These are phyloP conservation scores for Castanea sativa DNA, from an alignment of 306 rosid genomes.

Conservation along the genomic window DNA sequence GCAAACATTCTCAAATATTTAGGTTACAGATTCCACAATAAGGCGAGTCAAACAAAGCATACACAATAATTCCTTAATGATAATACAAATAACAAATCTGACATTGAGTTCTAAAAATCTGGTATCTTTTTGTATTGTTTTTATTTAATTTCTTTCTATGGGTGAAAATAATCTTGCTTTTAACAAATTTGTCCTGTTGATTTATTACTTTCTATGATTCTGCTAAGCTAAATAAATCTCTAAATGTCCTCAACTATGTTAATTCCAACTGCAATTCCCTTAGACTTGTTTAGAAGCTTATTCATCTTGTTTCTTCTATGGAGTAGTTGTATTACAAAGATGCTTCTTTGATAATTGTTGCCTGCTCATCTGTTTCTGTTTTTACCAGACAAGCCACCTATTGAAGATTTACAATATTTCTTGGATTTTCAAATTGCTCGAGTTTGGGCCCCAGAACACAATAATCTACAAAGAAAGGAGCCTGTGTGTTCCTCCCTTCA, in stretches of 20 bases:
- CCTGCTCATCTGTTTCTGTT: constrained; percentile 9
- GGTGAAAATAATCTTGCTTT: background rate
- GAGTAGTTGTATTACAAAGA: background rate
- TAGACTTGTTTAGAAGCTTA: background rate
- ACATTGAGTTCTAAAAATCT: background rate
- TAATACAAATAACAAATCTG: background rate
- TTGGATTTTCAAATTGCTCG: constrained; percentile 91
- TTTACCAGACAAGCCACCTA: constrained; percentile 84
- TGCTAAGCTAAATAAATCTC: background rate
- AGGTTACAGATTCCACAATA: background rate
- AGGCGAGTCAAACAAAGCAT: background rate
- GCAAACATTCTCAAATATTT: background rate
- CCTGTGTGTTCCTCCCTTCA: constrained; percentile 86
- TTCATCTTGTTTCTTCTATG: background rate
- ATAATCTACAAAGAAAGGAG: constrained; percentile 82
- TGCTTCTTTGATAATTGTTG: constrained; percentile 8
- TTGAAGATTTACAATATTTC: constrained; percentile 93
- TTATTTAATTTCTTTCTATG: background rate
- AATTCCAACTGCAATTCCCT: background rate
- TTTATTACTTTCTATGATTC: background rate
- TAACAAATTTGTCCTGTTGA: background rate
- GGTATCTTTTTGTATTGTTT: background rate
- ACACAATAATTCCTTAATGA: background rate
- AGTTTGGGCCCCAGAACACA: constrained; percentile 92
- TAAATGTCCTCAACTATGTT: background rate